These are phyloP conservation scores for Chrysopogon serrulatus DNA, from an alignment of 176 grass and related monocot species.

Conservation along the genomic window DNA sequence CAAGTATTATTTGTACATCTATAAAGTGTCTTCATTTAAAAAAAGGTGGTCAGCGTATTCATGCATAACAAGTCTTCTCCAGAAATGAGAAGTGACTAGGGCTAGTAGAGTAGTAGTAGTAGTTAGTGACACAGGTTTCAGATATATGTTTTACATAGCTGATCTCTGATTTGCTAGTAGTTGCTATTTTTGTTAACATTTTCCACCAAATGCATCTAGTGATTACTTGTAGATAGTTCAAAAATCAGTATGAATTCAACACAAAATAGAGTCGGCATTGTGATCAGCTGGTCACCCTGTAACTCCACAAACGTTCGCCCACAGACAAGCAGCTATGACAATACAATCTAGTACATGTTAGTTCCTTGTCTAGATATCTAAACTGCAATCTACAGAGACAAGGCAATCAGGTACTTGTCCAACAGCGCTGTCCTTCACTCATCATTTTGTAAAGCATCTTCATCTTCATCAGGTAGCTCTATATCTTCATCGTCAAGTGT, in stretches of 20 bases:
- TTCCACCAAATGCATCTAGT: background rate
- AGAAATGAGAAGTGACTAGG: background rate
- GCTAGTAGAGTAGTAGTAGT: too few relatives aligned
- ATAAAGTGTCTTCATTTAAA: background rate
- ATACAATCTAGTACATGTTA: conserved; percentile 20
- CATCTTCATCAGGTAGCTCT: conserved; percentile 52
- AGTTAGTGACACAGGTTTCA: background rate
- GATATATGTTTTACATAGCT: background rate
- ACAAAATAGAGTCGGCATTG: background rate
- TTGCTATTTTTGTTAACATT: background rate
- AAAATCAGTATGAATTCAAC: background rate
- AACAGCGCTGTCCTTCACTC: conserved; percentile 4
- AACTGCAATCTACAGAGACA: background rate
- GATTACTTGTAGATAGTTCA: background rate
- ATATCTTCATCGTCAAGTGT: conserved; percentile 24
- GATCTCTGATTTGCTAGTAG: background rate
- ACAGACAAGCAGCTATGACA: background rate
- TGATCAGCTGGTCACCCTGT: background rate
- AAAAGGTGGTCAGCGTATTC: background rate
- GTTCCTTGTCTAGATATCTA: background rate
- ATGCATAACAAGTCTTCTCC: background rate
- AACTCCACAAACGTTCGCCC: background rate
- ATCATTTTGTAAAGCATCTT: conserved; percentile 32
- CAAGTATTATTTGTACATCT: background rate
- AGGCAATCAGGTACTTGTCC: background rate